Base-by-base conservation (phyloP, 257 asterid genomes). In the Ajuga chamaepitys region DNA sequence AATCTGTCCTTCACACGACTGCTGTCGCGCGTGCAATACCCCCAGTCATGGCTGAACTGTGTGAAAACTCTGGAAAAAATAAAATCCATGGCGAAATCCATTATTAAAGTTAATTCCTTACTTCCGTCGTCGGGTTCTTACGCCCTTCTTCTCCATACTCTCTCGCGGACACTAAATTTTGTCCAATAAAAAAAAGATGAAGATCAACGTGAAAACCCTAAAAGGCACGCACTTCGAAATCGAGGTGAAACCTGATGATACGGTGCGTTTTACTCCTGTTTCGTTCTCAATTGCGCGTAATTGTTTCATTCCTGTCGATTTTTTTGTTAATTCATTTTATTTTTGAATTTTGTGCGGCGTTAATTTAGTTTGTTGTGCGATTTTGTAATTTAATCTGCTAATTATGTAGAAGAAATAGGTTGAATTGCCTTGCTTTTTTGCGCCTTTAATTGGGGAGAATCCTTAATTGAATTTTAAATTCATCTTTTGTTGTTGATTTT, bases 161-260 rank as follows among this genome's bases (percentile, higher is more conserved):
- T 50, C 21, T 28, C 30, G 1, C 12, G 6, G 3, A 55, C 16
- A 14, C 17, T 9, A 13, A 57, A 57, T 4, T 35, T 1, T 16
- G 34, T 17, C 11, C 47, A 9, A 4, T 34, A 16, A 18, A 17
- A 34, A n/a, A 57, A 30, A 17, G 17, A 57, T 57, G 63, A 57
- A 57, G 30, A 57, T 57, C 34, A 32, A 32, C 47, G 63, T 57
- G 17, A 57, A 57, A 30, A 57, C 63, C 2, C 63, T 57, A 16
- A 57, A 57, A 46, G 63, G 63, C 9, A 57, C 63, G 30, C 63
- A 57, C 63, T 57, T 57, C 63, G 47, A 57, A 57, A 57, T 57
- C 41, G 63, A 57, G 34, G 63, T 34, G 63, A 34, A 57, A 17
- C 46, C 47, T 5, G 63, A 57, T 16, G 63, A 57, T 30, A 34